Conservation (phyloP, 192 early-diverging fungal species). For the Coemansia sp. region DNA sequence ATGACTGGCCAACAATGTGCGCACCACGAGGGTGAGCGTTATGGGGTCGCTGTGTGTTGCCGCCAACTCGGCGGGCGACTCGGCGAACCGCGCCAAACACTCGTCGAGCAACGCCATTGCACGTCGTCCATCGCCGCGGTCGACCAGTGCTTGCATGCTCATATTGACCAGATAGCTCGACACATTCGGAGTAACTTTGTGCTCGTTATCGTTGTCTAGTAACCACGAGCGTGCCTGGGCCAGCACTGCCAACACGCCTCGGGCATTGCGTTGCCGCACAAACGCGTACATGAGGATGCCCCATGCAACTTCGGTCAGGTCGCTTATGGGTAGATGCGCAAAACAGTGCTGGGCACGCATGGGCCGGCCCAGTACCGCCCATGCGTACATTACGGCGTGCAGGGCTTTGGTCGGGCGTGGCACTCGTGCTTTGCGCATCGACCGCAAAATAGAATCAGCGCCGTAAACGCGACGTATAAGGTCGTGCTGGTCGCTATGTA, state of each 20-base stretch:
- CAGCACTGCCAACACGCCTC: conserved; percentile 17
- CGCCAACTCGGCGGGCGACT: not conserved
- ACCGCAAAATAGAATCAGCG: conserved; percentile 22
- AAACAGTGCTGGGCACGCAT: conserved; percentile 11
- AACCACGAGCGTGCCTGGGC: conserved; percentile 18
- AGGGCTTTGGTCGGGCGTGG: conserved; percentile 16
- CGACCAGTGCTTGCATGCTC: conserved; percentile 20
- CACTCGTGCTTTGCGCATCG: conserved; percentile 14
- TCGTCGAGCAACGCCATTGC: conserved; percentile 26
- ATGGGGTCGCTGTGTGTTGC: conserved; percentile 26
- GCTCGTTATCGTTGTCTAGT: not conserved
- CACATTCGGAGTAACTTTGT: not conserved
- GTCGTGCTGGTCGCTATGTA: no score
- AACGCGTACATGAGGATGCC: conserved; percentile 37
- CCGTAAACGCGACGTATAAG: conserved; percentile 1
- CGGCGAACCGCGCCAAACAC: not conserved
- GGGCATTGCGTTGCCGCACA: conserved; percentile 11
- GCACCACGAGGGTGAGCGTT: conserved; percentile 25
- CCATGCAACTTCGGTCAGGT: conserved; percentile 21
- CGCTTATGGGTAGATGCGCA: not conserved
- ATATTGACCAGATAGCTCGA: conserved; percentile 40
- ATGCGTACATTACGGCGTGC: conserved; percentile 26
- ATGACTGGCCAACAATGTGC: conserved; percentile 22
- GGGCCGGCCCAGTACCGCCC: conserved; percentile 25
- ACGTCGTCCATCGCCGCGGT: not conserved